Evolutionary conservation across 257 asterid species (phyloP).

Genomic region (Orobanche coerulescens): DNA sequence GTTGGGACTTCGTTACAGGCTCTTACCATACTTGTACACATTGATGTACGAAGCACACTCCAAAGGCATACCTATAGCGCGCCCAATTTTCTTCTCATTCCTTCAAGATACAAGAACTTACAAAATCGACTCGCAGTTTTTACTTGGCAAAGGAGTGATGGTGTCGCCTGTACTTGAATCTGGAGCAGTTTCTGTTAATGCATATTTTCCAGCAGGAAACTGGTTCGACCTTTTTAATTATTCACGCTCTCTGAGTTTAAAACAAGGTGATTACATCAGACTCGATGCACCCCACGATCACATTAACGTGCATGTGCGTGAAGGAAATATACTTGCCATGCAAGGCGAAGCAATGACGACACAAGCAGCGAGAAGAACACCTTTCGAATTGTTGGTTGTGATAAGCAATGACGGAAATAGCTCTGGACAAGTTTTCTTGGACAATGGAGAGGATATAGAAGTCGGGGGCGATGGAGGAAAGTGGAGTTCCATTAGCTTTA

Average conservation of each 20-base stretch:
- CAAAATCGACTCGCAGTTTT: conserved; percentile 41
- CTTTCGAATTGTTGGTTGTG: conserved; percentile 41
- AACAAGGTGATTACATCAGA: conserved; percentile 23
- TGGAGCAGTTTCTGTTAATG: conserved; percentile 38
- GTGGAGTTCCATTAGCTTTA: conserved; percentile 37
- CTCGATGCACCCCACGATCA: conserved; percentile 49
- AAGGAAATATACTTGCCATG: conserved; percentile 44
- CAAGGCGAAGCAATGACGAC: conserved; percentile 62
- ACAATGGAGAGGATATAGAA: conserved; percentile 49
- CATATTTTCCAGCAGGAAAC: conserved; percentile 52
- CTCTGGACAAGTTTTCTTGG: conserved; percentile 49
- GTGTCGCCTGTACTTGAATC: conserved; percentile 47
- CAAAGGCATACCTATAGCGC: conserved; percentile 50
- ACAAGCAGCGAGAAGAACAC: conserved; percentile 33
- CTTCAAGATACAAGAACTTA: conserved; percentile 39
- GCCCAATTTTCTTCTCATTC: conserved; percentile 65
- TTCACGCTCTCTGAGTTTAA: conserved; percentile 27
- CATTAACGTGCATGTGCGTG: conserved; percentile 45
- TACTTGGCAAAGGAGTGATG: conserved; percentile 47
- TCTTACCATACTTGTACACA: conserved; percentile 54
- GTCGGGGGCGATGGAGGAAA: conserved; percentile 33
- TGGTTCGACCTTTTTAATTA: conserved; percentile 59
- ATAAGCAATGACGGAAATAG: conserved; percentile 22
- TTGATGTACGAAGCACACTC: conserved; percentile 50
- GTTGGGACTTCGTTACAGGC: conserved; percentile 48